phyloP scores from a whole-genome alignment of 345 rosid genomes.

The Hibiscus mutabilis region DNA sequence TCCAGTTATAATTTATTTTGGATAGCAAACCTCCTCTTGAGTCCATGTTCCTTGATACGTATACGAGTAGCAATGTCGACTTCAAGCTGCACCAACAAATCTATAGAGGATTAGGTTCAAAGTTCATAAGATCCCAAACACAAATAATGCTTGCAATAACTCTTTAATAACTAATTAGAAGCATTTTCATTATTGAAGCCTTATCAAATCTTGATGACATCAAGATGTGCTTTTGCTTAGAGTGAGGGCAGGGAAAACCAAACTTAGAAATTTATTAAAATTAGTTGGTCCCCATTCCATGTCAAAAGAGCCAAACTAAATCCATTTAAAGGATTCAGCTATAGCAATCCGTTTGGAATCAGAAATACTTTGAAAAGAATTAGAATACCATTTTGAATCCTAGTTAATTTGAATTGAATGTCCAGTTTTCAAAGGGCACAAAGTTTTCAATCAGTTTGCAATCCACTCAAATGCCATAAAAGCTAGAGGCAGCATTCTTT shows the following conservation, averaged over 20 bases:
- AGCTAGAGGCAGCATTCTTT: neutral
- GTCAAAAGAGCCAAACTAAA: neutral
- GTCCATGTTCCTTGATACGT: constrained; percentile 72
- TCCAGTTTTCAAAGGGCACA: too few relatives aligned
- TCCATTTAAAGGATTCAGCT: neutral
- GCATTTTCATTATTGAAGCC: neutral
- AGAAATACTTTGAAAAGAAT: too few relatives aligned
- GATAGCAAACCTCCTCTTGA: constrained; percentile 63
- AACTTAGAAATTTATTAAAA: neutral
- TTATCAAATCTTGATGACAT: neutral
- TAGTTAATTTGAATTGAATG: too few relatives aligned
- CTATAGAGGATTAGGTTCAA: constrained; percentile 1
- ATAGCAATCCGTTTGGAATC: too few relatives aligned
- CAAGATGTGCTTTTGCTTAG: neutral
- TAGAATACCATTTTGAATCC: too few relatives aligned
- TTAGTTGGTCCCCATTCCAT: neutral
- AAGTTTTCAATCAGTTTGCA: too few relatives aligned
- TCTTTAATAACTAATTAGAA: neutral
- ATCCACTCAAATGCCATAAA: too few relatives aligned
- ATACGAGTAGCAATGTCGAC: constrained; percentile 80
- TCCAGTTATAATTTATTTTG: neutral
- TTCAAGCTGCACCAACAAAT: constrained; percentile 59
- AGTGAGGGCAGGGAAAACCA: neutral
- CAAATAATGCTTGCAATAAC: neutral
- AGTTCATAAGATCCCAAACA: neutral